phyloP scores from a whole-genome alignment of 371 early-diverging fungal genomes.

The Mortierella polycephala region DNA sequence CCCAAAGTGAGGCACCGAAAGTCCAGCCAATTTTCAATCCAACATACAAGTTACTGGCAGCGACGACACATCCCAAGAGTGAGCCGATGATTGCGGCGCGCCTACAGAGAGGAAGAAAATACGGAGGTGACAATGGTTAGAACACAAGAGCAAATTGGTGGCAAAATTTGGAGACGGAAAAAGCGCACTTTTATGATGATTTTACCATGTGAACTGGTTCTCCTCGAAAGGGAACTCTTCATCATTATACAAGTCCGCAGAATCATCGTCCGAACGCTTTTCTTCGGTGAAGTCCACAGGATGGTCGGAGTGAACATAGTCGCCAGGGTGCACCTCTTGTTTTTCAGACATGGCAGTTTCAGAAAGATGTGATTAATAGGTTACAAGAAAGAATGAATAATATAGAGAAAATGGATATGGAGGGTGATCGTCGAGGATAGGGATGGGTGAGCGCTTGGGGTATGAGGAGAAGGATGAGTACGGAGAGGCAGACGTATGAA shows the following conservation, averaged over 20 bases:
- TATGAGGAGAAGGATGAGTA: too few species aligned
- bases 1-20: slow-evolving; percentile 76
- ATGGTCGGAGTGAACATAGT: slow-evolving; percentile 29
- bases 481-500: too few species aligned
- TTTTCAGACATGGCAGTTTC: too few species aligned
- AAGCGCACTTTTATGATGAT: neutral
- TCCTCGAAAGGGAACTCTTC: slow-evolving; percentile 41
- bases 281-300: slow-evolving; percentile 18
- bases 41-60: slow-evolving; percentile 79
- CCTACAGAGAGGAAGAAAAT: slow-evolving; percentile 28
- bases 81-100: slow-evolving; percentile 75
- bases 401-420: too few species aligned
- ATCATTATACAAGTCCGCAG: neutral
- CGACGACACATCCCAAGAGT: slow-evolving; percentile 74
- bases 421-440: too few species aligned
- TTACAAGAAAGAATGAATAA: too few species aligned
- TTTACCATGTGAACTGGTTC: slow-evolving; percentile 48
- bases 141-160: neutral
- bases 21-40: slow-evolving; percentile 80
- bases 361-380: too few species aligned
- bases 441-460: too few species aligned
- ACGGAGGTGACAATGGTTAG: neutral
- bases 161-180: neutral
- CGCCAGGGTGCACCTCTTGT: slow-evolving; percentile 7
- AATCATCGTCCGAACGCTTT: slow-evolving; percentile 8